Base-by-base conservation (phyloP, 148 eudicot genomes). In the Drosera capensis region DNA sequence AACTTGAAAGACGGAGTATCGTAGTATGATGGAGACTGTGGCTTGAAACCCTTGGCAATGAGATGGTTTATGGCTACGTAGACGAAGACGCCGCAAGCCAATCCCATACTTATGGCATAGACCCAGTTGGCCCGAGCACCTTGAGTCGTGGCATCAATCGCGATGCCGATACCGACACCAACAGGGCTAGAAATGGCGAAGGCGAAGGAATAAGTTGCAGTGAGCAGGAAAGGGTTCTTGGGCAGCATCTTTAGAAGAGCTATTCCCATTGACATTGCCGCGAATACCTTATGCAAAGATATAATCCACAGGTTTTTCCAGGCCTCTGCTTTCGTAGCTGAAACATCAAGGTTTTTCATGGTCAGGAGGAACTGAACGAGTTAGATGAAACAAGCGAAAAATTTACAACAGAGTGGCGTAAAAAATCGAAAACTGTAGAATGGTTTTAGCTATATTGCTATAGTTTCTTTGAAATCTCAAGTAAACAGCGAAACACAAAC, bases 281-380 rank as follows among this genome's bases (percentile, higher is more conserved):
- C 71, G 30, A 68, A 65, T 28, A 69, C 56, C 63, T 73, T 73
- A 74, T 73, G 79, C 23, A 69, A 30, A 2, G 71, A 68, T 13
- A 73, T 73, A 14, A 68, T 65, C 79, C 79, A 73, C 15, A 73
- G 58, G 49, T 54, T 65, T 46, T 68, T 65, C 79, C 79, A 68
- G 4, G 40, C 40, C 8, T 37, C 17, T 37, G 7, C 40, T 37
- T 8, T 16, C 8, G 17, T 37, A 11, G 6, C 31, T 28, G 31
- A 28, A 28, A 28, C 6, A 3, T 3, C 6, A 28, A 28, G 9
- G 9, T 28, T 28, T 3, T 3, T 28, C 9, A 28, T 28, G 31
- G 9, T 28, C 31, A 28, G 31, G 4, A n/a, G n/a, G n/a, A n/a
- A n/a, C n/a, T n/a, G 13, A 30, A 5, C 35, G 35, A 30, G n/a